Conservation (phyloP, 495 filamentous ascomycete genomes). For the Podospora anserina region DNA sequence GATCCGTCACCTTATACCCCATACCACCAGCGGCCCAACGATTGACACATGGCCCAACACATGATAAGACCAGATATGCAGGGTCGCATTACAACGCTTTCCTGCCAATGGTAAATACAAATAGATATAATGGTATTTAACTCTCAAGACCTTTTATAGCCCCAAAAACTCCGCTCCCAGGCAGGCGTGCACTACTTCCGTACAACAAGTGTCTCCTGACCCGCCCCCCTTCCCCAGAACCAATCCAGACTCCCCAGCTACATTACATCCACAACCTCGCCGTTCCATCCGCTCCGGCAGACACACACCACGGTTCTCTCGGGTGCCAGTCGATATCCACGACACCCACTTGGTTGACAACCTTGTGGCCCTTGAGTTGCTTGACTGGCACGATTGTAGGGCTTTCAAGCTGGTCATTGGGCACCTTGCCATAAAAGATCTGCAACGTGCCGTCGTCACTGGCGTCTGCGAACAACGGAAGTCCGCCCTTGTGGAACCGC, state of each 20-base stretch:
- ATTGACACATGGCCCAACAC: neutral
- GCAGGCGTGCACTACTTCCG: constrained; percentile 6
- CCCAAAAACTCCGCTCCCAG: neutral
- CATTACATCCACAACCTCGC: constrained; percentile 47
- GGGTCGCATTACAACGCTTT: neutral
- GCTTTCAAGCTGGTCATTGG: constrained; percentile 90
- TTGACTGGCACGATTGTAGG: constrained; percentile 94
- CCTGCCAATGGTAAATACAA: neutral
- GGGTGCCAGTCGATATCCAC: constrained; percentile 95
- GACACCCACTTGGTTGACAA: constrained; percentile 76
- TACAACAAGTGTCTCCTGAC: constrained; percentile 12
- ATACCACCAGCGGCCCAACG: neutral
- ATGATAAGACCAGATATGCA: neutral
- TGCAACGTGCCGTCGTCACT: constrained; percentile 92
- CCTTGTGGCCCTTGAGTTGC: constrained; percentile 84
- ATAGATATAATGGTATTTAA: neutral
- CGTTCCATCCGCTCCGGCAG: constrained; percentile 90
- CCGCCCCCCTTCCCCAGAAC: neutral
- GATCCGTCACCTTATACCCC: neutral
- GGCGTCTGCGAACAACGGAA: constrained; percentile 88
- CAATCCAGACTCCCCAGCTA: neutral
- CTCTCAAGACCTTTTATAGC: constrained; percentile 5
- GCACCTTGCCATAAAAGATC: constrained; percentile 95
- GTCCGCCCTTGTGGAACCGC: constrained; percentile 74
- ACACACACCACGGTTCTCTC: constrained; percentile 85